Base-by-base conservation (phyloP, 305 asterid species). In the Solanum chacoense region DNA sequence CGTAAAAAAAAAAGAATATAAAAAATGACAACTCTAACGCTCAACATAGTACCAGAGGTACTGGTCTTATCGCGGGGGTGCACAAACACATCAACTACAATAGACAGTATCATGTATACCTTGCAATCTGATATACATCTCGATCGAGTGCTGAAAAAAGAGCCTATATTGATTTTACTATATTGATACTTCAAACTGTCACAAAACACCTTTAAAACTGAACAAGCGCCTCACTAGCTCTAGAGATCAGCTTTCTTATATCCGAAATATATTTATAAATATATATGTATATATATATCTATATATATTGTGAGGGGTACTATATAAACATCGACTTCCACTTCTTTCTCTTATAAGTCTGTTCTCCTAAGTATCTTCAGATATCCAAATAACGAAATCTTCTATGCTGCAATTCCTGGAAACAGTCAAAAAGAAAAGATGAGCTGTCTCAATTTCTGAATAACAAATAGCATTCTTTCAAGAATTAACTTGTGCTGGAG, bases 341-440 rank as follows among this genome's bases (percentile, higher is more conserved):
- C 80, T 34, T 88, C 28, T 42, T 28, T 80, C 88, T 90, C 91
- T 84, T 87, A 26, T 67, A 88, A 71, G 75, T 90, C 91, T 94
- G 91, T 88, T 89, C 94, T 88, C 93, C 86, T 80, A 80, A 26
- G 69, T 93, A 91, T 91, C 93, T 89, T 89, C 93, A 87, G 93
- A 92, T 89, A 76, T 90, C 87, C 88, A 87, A 89, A 89, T 87
- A 89, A 90, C 90, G 71, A 55, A 81, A 89, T 86, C 90, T 90
- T 92, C 94, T 93, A 94, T 34, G 96, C 93, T 88, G 95, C 94
- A 89, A 94, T 91, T 89, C 96, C 96, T 94, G 95, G 67, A 42
- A 67, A 88, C 28, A 28, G 71, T 80, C 8, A 28, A 80, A 80
- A 42, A 42, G 69, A 42, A 80, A 80, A 8, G 38, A 80, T 80